These are phyloP conservation scores for Clathrus columnatus DNA, from an alignment of 768 basidiomycete genomes.

Conservation along the genomic window DNA sequence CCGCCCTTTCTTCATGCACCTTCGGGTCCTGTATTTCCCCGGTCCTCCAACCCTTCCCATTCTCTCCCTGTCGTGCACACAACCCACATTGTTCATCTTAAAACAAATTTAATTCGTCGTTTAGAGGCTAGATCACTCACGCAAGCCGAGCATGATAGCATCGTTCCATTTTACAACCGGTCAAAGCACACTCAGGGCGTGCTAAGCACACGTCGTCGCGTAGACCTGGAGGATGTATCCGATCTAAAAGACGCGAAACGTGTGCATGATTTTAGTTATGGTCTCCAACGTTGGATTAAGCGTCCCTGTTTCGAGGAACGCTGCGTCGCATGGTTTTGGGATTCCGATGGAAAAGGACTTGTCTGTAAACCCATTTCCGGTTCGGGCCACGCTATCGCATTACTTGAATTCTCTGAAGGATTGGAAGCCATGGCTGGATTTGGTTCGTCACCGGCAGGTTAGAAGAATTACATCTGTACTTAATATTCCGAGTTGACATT, in stretches of 20 bases:
- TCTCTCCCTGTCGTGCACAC: conserved; percentile 30
- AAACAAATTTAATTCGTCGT: conserved; percentile 39
- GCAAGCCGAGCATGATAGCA: conserved; percentile 32
- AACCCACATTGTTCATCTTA: conserved; percentile 40
- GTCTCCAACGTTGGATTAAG: conserved; percentile 58
- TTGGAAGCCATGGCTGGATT: conserved; percentile 48
- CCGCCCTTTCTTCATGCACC: conserved; percentile 41
- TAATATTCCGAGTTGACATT: not conserved
- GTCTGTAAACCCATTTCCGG: conserved; percentile 35
- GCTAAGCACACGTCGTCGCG: conserved; percentile 18
- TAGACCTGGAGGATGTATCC: conserved; percentile 11
- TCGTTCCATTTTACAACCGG: conserved; percentile 36
- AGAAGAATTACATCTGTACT: conserved; percentile 12
- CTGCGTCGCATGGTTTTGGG: conserved; percentile 36
- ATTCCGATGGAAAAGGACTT: conserved; percentile 30
- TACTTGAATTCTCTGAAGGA: conserved; percentile 62
- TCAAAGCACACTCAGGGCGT: conserved; percentile 22
- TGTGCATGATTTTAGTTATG: conserved; percentile 32
- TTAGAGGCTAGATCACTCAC: conserved; percentile 32
- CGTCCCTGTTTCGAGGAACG: conserved; percentile 76
- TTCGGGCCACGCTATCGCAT: conserved; percentile 51
- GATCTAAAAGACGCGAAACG: conserved; percentile 9
- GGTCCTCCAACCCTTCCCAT: conserved; percentile 40
- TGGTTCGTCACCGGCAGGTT: conserved; percentile 31
- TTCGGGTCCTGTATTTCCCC: conserved; percentile 38